Evolutionary conservation across 192 early-diverging fungal genomes (phyloP).

Genomic region (Umbelopsis sp.): DNA sequence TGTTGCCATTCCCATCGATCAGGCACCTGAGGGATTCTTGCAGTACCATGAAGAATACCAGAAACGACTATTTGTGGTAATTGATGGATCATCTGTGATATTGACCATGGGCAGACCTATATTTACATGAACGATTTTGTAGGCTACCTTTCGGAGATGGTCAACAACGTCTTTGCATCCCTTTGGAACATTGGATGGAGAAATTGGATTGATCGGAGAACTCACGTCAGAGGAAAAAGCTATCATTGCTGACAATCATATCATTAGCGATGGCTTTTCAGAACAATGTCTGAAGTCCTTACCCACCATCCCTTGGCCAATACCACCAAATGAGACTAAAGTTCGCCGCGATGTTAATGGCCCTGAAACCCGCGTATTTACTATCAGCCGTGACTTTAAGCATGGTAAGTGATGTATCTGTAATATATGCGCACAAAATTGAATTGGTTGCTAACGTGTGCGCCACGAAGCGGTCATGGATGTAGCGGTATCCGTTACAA

Average conservation of each 20-base stretch:
- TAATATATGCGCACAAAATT: too few relatives aligned
- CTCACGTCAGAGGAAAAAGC: conserved; percentile 77
- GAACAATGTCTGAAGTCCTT: conserved; percentile 72
- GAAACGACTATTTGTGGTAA: conserved; percentile 56
- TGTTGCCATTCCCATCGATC: conserved; percentile 69
- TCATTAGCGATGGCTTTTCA: conserved; percentile 68
- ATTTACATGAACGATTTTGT: not conserved
- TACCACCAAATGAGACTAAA: conserved; percentile 66
- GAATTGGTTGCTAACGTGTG: too few relatives aligned
- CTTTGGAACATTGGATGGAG: conserved; percentile 65
- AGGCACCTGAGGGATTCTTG: conserved; percentile 66
- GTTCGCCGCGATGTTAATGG: conserved; percentile 70
- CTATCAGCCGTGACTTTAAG: conserved; percentile 81
- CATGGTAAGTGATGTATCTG: conserved; percentile 46
- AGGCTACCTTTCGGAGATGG: conserved; percentile 68
- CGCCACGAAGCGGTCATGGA: conserved; percentile 59
- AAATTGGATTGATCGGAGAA: conserved; percentile 76
- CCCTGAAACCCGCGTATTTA: conserved; percentile 66
- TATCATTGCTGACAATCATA: conserved; percentile 75
- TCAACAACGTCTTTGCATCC: conserved; percentile 63
- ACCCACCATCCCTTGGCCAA: conserved; percentile 73
- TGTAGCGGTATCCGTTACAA: conserved; percentile 70
- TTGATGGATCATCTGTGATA: not conserved
- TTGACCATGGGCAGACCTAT: not conserved
- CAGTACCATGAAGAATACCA: conserved; percentile 57